Conservation (phyloP, 2,329 filamentous ascomycete species). For the Ceratocystis papillata region DNA sequence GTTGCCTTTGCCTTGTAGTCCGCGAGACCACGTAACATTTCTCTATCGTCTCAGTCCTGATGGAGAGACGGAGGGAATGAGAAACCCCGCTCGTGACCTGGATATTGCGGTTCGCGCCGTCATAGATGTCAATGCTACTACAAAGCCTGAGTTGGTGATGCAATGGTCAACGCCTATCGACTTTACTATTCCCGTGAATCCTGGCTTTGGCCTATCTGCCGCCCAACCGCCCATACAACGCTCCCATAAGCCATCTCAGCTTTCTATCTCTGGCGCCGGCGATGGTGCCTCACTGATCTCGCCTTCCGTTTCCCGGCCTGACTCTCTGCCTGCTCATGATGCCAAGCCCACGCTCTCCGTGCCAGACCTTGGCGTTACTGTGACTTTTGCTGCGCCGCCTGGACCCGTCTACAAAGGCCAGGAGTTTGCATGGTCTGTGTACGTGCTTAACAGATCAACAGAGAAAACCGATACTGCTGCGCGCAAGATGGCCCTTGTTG, state of each 20-base stretch:
- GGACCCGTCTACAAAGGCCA: slow-evolving; percentile 50
- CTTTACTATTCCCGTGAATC: slow-evolving; percentile 55
- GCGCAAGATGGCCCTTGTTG: slow-evolving; percentile 60
- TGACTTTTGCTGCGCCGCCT: slow-evolving; percentile 58
- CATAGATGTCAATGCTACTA: slow-evolving; percentile 44
- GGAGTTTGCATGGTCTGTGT: slow-evolving; percentile 60
- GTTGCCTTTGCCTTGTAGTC: slow-evolving; percentile 52
- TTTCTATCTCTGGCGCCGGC: slow-evolving; percentile 48
- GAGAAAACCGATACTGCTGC: slow-evolving; percentile 34
- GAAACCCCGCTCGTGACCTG: slow-evolving; percentile 42
- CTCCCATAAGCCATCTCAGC: slow-evolving; percentile 51
- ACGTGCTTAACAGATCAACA: slow-evolving; percentile 61
- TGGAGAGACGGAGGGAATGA: slow-evolving; percentile 38
- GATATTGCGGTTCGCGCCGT: slow-evolving; percentile 52
- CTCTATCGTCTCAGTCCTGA: slow-evolving; percentile 55
- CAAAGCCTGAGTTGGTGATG: slow-evolving; percentile 52
- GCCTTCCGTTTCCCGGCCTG: slow-evolving; percentile 47
- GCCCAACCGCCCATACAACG: slow-evolving; percentile 50
- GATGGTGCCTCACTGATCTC: slow-evolving; percentile 44
- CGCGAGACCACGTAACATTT: slow-evolving; percentile 65
- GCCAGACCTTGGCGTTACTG: slow-evolving; percentile 58
- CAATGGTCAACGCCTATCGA: slow-evolving; percentile 59
- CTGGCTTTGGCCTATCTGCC: slow-evolving; percentile 46
- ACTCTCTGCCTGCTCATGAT: slow-evolving; percentile 42
- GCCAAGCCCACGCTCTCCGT: slow-evolving; percentile 42